A percentile compares a stretch with the other conserved stretches of the same genome.
These are phyloP conservation scores for Rauvolfia tetraphylla DNA, from an alignment of 257 asterid genomes.

Conservation along the genomic window DNA sequence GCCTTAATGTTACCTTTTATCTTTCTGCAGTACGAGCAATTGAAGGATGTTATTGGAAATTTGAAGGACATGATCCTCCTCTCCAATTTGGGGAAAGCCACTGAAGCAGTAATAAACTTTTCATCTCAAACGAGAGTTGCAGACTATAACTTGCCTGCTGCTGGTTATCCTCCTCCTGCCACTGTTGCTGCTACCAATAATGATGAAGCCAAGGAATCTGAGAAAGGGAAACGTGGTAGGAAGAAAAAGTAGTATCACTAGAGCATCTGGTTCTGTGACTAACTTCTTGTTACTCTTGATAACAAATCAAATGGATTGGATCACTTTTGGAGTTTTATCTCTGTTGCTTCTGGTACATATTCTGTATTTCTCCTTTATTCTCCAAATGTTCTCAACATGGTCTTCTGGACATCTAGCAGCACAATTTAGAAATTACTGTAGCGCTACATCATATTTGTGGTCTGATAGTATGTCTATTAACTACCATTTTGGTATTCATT, in stretches of 20 bases:
- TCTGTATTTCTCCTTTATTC: not conserved
- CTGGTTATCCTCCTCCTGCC: not conserved
- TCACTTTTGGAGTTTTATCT: not conserved
- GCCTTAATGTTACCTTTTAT: not conserved
- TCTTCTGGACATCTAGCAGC: not conserved
- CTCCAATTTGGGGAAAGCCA: slow-evolving; percentile 17
- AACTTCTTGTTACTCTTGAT: not conserved
- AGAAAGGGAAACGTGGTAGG: not conserved
- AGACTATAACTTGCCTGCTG: not conserved
- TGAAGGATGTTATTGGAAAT: slow-evolving; percentile 23
- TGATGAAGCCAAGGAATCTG: not conserved
- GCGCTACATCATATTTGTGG: too few relatives aligned
- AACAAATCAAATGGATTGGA: not conserved
- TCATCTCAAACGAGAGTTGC: slow-evolving; percentile 7
- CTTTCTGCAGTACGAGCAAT: slow-evolving; percentile 35
- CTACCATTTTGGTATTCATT: too few relatives aligned
- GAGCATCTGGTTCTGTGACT: not conserved
- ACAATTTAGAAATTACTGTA: too few relatives aligned
- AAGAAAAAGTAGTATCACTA: not conserved
- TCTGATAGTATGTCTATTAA: too few relatives aligned
- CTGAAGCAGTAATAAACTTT: slow-evolving; percentile 9
- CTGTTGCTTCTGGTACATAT: not conserved
- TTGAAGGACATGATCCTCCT: slow-evolving; percentile 24
- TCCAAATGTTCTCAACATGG: not conserved
- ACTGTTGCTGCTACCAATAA: not conserved